Evolutionary conservation across 179 eudicot species (phyloP), one percentile per base, ranked within the genome.

Genomic region (Carnegiea gigantea): DNA sequence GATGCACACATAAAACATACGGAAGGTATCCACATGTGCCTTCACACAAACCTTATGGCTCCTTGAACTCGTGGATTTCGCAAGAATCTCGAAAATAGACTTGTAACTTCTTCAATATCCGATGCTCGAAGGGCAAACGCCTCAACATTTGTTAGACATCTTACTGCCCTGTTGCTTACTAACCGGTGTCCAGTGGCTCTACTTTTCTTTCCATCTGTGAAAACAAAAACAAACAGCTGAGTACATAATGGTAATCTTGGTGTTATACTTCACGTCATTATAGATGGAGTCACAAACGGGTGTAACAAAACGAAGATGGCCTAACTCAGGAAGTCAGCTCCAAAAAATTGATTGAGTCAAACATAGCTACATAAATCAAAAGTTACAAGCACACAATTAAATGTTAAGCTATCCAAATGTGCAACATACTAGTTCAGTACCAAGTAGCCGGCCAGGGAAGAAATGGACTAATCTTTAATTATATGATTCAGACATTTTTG

Each of bases 91-190:
- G 93, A 80, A 78, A 87, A 94, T 62, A 89, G 83, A 82, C 87
- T 88, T 13, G 92, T 88, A 74, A 94, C 98, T 82, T 94, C 92
- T 84, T 89, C 95, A 15, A 94, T 91, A 89, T 94, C 98, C n/a
- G 78, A 77, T 70, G 88, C 91, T 84, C 84, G 84, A n/a, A 94
- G 88, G 53, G 83, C 83, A 76, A 94, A 94, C 43, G 93, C 98
- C 89, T 94, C 98, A n/a, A 92, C 97, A 81, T 94, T 94, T 75
- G 93, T 83, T 53, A 87, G 80, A 86, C 98, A 94, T 85, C 67
- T 83, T 15, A 91, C 92, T 5, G 77, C 82, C 85, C 96, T 88
- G 80, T 91, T 91, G 84, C 93, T 89, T 33, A 86, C 80, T 64
- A 87, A 83, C 85, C 86, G 86, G 40, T 79, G 91, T 73, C 90